These are phyloP conservation scores for Podaxis rugospora DNA, from an alignment of 768 basidiomycete genomes.

Conservation along the genomic window DNA sequence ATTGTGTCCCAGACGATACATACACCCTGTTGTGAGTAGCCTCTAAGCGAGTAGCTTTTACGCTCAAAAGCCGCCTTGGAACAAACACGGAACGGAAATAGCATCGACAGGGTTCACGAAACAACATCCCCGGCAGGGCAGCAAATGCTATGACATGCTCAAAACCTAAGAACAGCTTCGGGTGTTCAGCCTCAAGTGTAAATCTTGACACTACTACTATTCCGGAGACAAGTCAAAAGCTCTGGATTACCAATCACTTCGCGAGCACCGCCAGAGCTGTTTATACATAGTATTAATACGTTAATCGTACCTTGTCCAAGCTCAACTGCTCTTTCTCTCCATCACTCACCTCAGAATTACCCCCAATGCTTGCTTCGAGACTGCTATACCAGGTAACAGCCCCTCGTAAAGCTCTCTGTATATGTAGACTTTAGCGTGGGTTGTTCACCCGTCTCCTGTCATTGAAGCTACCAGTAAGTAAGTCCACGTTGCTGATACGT, in stretches of 20 bases:
- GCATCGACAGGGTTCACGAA: neutral
- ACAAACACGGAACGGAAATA: neutral
- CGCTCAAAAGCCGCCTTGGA: slow-evolving; percentile 21
- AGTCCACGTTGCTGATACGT: neutral
- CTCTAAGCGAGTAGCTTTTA: slow-evolving; percentile 24
- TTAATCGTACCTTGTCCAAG: slow-evolving; percentile 19
- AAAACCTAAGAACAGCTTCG: neutral
- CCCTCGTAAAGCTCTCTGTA: slow-evolving; percentile 2
- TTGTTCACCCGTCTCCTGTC: neutral
- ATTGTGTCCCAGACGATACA: slow-evolving; percentile 20
- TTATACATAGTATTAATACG: slow-evolving; percentile 20
- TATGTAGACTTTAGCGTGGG: neutral
- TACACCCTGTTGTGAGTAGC: slow-evolving; percentile 18
- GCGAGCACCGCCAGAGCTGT: slow-evolving; percentile 20
- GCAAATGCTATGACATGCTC: neutral
- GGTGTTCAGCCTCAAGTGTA: neutral
- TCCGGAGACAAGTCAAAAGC: neutral
- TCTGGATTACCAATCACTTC: slow-evolving; percentile 14
- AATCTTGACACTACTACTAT: neutral
- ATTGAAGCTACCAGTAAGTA: neutral
- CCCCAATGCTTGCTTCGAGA: slow-evolving; percentile 17
- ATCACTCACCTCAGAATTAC: slow-evolving; percentile 15
- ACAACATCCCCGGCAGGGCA: neutral
- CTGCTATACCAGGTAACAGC: slow-evolving; percentile 14
- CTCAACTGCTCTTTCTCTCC: slow-evolving; percentile 16